phyloP scores from a whole-genome alignment of 805 yeast species.

The Lachancea mirantina region DNA sequence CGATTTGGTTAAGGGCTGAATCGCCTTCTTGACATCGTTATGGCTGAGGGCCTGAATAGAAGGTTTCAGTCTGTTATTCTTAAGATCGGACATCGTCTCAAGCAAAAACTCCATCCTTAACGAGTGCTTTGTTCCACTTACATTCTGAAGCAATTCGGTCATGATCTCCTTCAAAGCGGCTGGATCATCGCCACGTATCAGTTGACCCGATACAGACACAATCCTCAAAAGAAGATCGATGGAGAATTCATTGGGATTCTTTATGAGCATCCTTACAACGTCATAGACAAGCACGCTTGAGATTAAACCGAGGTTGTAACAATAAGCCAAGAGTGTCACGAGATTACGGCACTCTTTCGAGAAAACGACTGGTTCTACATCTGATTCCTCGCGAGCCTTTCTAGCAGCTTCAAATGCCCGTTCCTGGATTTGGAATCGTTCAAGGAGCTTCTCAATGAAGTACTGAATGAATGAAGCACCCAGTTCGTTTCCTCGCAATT shows the following conservation, averaged over 20 bases:
- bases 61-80: slow-evolving; percentile 69
- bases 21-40: slow-evolving; percentile 40
- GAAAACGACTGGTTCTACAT: slow-evolving; percentile 8
- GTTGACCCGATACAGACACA: slow-evolving; percentile 70
- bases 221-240: slow-evolving; percentile 73
- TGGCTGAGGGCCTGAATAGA: slow-evolving; percentile 28
- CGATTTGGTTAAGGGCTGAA: slow-evolving; percentile 43
- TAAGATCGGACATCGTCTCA: slow-evolving; percentile 78
- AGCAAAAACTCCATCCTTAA: slow-evolving; percentile 75
- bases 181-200: slow-evolving; percentile 87
- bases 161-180: slow-evolving; percentile 75
- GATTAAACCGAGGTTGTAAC: slow-evolving; percentile 71
- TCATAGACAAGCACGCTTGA: slow-evolving; percentile 74
- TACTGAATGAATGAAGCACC: slow-evolving; percentile 83
- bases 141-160: slow-evolving; percentile 22
- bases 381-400: background rate
- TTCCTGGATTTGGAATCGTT: slow-evolving; percentile 26
- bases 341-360: slow-evolving; percentile 56
- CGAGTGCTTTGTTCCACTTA: slow-evolving; percentile 38
- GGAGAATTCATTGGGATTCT: slow-evolving; percentile 55
- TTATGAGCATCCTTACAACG: slow-evolving; percentile 48
- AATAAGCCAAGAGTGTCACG: slow-evolving; percentile 64
- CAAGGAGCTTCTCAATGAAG: slow-evolving; percentile 63
- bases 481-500: slow-evolving; percentile 76
- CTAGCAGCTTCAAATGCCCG: background rate